A percentile compares a stretch with the other conserved stretches of the same genome.
phyloP scores from a whole-genome alignment of 192 early-diverging fungal genomes.

The Rhizophagus sp. region DNA sequence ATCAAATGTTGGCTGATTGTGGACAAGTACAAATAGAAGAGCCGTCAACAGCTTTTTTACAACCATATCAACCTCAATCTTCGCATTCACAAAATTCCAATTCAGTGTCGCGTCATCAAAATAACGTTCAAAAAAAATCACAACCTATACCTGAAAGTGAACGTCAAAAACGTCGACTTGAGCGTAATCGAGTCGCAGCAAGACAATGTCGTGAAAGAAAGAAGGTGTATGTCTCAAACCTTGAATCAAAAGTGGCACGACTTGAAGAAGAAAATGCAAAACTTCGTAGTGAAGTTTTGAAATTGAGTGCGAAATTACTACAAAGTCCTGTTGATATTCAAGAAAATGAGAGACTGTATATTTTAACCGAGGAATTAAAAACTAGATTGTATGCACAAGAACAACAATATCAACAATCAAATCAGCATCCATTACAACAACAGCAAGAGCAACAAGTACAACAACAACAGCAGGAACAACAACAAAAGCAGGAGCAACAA shows the following conservation, averaged over 20 bases:
- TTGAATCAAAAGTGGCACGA: constrained; percentile 61
- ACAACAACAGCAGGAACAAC: neutral
- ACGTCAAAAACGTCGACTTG: constrained; percentile 67
- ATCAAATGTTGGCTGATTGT: neutral
- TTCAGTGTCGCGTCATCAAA: too few relatives aligned
- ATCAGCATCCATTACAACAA: too few relatives aligned
- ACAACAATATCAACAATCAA: neutral
- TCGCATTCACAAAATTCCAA: neutral
- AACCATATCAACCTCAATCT: neutral
- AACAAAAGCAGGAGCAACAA: too few relatives aligned
- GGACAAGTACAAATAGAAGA: neutral
- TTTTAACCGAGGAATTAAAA: constrained; percentile 5
- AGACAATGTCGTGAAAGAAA: constrained; percentile 83
- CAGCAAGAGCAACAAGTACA: too few relatives aligned
- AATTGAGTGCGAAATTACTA: neutral
- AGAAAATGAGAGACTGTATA: neutral
- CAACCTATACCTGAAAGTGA: constrained; percentile 62
- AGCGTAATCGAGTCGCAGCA: constrained; percentile 76
- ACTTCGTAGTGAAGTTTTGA: constrained; percentile 27
- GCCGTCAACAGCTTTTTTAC: neutral
- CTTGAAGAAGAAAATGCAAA: constrained; percentile 65
- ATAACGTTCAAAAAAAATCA: neutral
- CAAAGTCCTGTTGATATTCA: neutral
- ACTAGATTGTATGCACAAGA: neutral
- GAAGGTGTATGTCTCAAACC: constrained; percentile 69